Percentiles rank a stretch among this genome's conserved stretches.
Conservation (phyloP, 768 basidiomycete genomes). For the Tricholoma matsutake region DNA sequence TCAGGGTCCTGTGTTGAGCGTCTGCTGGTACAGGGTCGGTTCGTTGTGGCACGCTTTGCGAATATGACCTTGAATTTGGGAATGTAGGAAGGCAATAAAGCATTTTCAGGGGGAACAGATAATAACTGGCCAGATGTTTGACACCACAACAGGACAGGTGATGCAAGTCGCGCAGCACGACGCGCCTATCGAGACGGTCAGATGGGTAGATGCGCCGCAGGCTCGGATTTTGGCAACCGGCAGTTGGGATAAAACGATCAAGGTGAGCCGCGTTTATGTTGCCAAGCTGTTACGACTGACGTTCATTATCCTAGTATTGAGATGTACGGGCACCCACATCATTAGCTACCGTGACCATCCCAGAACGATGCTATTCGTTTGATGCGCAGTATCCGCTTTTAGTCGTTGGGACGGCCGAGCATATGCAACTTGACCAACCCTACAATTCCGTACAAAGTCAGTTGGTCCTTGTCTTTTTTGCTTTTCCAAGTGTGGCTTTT, state of each 20-base stretch:
- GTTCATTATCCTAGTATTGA: slow-evolving; percentile 69
- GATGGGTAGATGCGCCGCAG: slow-evolving; percentile 75
- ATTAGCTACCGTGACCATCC: slow-evolving; percentile 73
- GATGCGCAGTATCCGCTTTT: slow-evolving; percentile 79
- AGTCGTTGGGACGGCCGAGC: slow-evolving; percentile 92
- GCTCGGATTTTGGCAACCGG: slow-evolving; percentile 84
- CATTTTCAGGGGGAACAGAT: slow-evolving; percentile 92
- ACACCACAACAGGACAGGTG: slow-evolving; percentile 77
- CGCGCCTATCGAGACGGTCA: slow-evolving; percentile 78
- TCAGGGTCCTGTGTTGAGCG: slow-evolving; percentile 82
- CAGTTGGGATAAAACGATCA: slow-evolving; percentile 97
- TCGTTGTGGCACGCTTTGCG: background rate
- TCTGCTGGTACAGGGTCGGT: slow-evolving; percentile 89
- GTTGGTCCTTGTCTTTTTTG: slow-evolving; percentile 10
- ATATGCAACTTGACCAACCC: slow-evolving; percentile 87
- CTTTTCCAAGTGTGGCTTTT: background rate
- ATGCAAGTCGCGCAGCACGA: slow-evolving; percentile 90
- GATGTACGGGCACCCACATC: slow-evolving; percentile 77
- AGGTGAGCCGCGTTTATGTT: slow-evolving; percentile 46
- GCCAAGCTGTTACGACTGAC: background rate
- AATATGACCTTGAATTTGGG: slow-evolving; percentile 5
- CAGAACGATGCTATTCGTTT: slow-evolving; percentile 87
- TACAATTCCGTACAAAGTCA: slow-evolving; percentile 70
- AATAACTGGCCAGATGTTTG: slow-evolving; percentile 93
- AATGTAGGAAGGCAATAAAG: slow-evolving; percentile 81